Evolutionary conservation across 208 protist genomes (phyloP).

Genomic region (Leishmania major): DNA sequence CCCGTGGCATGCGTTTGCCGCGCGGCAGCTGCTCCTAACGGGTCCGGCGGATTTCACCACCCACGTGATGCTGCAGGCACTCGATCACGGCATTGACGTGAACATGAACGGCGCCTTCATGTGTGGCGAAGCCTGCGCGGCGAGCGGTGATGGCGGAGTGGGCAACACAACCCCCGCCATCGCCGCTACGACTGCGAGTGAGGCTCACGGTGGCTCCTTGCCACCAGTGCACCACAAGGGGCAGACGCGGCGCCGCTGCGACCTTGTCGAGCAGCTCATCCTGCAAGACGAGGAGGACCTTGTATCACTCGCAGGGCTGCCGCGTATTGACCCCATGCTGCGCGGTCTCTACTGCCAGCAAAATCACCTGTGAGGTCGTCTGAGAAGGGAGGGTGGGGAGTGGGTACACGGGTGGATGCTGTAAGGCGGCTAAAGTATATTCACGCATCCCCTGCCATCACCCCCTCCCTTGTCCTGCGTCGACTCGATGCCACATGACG

Average conservation of each 20-base stretch:
- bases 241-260: not conserved
- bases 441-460: not conserved
- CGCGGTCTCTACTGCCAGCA: conserved; percentile 68
- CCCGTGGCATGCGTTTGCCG: conserved; percentile 36
- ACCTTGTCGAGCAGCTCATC: conserved; percentile 14
- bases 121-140: not conserved
- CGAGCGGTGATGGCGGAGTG: not conserved
- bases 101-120: conserved; percentile 57
- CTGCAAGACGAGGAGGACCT: conserved; percentile 57
- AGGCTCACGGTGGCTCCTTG: not conserved
- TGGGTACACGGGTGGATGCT: not conserved
- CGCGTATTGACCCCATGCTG: conserved; percentile 62
- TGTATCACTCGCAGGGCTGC: conserved; percentile 47
- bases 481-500: not conserved
- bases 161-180: not conserved
- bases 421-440: not conserved
- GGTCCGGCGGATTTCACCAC: conserved; percentile 60
- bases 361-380: conserved; percentile 11
- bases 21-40: conserved; percentile 61
- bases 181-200: not conserved
- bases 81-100: conserved; percentile 52
- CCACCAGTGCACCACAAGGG: not conserved
- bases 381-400: too few relatives aligned
- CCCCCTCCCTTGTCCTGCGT: not conserved
- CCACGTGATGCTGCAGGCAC: conserved; percentile 53